Evolutionary conservation across 345 rosid genomes (phyloP).

Genomic region (Nephelium lappaceum): DNA sequence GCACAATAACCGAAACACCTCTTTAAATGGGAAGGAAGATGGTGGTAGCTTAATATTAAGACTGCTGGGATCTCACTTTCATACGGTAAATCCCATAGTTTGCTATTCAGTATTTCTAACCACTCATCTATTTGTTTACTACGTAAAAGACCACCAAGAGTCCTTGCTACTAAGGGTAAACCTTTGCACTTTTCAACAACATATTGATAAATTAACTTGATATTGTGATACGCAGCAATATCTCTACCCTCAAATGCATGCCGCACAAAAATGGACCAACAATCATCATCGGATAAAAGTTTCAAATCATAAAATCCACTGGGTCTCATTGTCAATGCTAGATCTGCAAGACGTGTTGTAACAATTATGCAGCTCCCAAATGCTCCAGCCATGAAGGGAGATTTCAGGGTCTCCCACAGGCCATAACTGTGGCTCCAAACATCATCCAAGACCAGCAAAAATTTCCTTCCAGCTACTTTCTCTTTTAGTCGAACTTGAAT

Average conservation of each 20-base stretch:
- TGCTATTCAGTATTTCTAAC: no score
- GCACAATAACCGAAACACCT: constrained; percentile 32
- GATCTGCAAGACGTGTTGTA: not conserved
- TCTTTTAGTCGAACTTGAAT: not conserved
- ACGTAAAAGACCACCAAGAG: no score
- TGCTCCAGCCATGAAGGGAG: not conserved
- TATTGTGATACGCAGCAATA: not conserved
- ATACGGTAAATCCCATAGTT: no score
- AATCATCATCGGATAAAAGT: not conserved
- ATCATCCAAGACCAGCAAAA: not conserved
- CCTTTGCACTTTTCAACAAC: not conserved
- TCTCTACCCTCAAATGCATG: not conserved
- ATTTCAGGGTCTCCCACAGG: not conserved
- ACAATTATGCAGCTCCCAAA: not conserved
- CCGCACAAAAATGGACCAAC: not conserved
- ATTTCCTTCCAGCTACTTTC: not conserved
- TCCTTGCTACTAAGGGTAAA: not conserved
- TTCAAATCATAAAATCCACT: not conserved
- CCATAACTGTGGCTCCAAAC: not conserved
- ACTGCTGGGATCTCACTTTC: no score
- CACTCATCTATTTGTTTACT: no score
- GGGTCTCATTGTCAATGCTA: not conserved
- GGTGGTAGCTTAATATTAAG: no score
- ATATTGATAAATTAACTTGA: not conserved
- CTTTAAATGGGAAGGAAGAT: constrained; percentile 8